Percentiles rank a stretch among this genome's conserved stretches.
phyloP scores from a whole-genome alignment of 345 rosid genomes.

The Toxicodendron radicans region DNA sequence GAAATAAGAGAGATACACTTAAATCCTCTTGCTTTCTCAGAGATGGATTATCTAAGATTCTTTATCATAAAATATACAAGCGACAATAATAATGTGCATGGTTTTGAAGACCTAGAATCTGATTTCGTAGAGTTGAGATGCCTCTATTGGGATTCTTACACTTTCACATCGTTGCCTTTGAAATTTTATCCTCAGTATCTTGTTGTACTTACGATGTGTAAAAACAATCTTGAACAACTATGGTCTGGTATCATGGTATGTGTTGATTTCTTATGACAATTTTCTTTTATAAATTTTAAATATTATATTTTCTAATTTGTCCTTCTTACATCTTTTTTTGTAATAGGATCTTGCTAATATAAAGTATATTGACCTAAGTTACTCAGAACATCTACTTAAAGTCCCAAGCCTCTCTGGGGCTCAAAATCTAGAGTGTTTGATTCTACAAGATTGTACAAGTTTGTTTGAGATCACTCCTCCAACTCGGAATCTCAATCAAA shows the following conservation, averaged over 20 bases:
- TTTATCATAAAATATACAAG: not conserved
- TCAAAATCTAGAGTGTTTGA: too few relatives aligned
- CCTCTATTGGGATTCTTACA: not conserved
- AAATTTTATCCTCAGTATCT: not conserved
- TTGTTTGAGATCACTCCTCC: too few relatives aligned
- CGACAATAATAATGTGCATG: not conserved
- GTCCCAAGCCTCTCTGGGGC: too few relatives aligned
- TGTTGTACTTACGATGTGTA: not conserved
- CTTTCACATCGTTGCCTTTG: not conserved
- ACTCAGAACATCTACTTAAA: not conserved
- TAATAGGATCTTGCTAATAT: not conserved
- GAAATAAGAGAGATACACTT: not conserved
- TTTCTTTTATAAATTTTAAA: too few relatives aligned
- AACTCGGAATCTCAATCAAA: too few relatives aligned
- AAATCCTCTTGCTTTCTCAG: not conserved
- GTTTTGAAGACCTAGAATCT: not conserved
- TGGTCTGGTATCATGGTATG: not conserved
- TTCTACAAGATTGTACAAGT: too few relatives aligned
- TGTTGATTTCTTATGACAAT: too few relatives aligned
- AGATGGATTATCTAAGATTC: not conserved
- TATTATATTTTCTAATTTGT: too few relatives aligned
- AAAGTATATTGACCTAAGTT: not conserved
- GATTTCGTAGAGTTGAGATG: not conserved
- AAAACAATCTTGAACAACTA: not conserved
- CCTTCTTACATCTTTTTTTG: too few relatives aligned